Evolutionary conservation across 2,329 filamentous ascomycete genomes (phyloP).

Genomic region (Volutella citrinella): DNA sequence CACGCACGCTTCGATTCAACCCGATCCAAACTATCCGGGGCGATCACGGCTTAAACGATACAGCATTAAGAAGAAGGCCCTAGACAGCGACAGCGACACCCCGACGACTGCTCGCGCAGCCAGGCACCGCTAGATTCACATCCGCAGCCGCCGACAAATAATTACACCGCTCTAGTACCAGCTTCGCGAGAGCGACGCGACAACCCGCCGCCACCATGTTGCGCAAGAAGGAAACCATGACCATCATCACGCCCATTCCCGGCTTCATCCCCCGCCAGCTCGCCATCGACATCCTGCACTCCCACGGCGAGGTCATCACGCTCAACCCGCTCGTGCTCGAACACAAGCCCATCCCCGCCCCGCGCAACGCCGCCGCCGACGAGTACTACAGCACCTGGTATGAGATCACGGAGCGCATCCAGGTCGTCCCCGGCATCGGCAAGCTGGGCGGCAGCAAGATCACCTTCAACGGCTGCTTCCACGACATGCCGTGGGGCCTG

Average conservation of each 20-base stretch:
- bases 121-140: too few relatives aligned
- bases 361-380: conserved; percentile 64
- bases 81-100: too few relatives aligned
- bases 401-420: conserved; percentile 67
- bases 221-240: conserved; percentile 63
- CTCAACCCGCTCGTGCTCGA: conserved; percentile 66
- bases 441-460: conserved; percentile 63
- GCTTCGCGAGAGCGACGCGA: too few relatives aligned
- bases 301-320: conserved; percentile 67
- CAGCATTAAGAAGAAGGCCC: too few relatives aligned
- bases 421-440: conserved; percentile 64
- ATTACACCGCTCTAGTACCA: too few relatives aligned
- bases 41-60: too few relatives aligned
- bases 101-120: too few relatives aligned
- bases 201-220: conserved; percentile 41
- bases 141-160: too few relatives aligned
- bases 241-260: conserved; percentile 67
- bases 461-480: conserved; percentile 68
- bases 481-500: conserved; percentile 68
- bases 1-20: too few relatives aligned
- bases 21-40: too few relatives aligned
- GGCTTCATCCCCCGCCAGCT: conserved; percentile 68
- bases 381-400: conserved; percentile 75
- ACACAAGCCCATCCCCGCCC: conserved; percentile 62
- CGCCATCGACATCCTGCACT: conserved; percentile 69